Conservation (phyloP, 2,329 filamentous ascomycete genomes). For the Penicillium sp. region DNA sequence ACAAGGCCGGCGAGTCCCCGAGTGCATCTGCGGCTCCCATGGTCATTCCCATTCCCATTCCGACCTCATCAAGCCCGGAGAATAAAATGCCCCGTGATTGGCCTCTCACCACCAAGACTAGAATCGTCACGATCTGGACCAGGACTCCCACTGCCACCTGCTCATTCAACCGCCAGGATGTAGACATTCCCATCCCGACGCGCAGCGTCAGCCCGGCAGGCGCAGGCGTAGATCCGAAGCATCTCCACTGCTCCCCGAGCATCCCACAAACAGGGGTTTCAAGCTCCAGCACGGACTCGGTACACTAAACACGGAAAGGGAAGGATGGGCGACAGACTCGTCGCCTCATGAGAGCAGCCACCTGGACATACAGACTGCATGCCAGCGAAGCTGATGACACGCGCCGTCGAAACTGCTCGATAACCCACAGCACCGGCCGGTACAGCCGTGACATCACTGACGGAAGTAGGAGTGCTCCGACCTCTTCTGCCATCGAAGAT, state of each 20-base stretch:
- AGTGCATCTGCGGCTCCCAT: conserved; percentile 13
- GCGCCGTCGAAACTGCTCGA: too few species aligned
- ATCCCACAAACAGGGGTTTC: too few species aligned
- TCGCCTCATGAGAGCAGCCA: too few species aligned
- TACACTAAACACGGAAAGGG: not conserved
- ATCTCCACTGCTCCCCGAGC: too few species aligned
- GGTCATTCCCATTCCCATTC: conserved; percentile 12
- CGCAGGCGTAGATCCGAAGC: too few species aligned
- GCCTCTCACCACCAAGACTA: conserved; percentile 9
- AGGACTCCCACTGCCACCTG: conserved; percentile 7
- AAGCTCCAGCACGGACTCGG: conserved; percentile 4
- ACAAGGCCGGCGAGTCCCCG: conserved; percentile 1
- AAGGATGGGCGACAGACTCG: too few species aligned
- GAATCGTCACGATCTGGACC: conserved; percentile 18
- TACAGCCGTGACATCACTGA: too few species aligned
- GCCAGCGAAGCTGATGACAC: too few species aligned
- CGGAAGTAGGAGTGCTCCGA: too few species aligned
- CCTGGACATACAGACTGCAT: too few species aligned
- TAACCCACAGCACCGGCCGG: too few species aligned
- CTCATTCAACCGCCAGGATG: conserved; percentile 13
- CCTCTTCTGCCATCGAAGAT: too few species aligned
- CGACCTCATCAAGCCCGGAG: conserved; percentile 14
- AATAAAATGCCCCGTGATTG: conserved; percentile 20
- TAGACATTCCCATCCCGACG: conserved; percentile 15
- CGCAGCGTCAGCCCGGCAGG: conserved; percentile 4